These are phyloP conservation scores for Penicillium steckii DNA, from an alignment of 495 filamentous ascomycete genomes.

Conservation along the genomic window DNA sequence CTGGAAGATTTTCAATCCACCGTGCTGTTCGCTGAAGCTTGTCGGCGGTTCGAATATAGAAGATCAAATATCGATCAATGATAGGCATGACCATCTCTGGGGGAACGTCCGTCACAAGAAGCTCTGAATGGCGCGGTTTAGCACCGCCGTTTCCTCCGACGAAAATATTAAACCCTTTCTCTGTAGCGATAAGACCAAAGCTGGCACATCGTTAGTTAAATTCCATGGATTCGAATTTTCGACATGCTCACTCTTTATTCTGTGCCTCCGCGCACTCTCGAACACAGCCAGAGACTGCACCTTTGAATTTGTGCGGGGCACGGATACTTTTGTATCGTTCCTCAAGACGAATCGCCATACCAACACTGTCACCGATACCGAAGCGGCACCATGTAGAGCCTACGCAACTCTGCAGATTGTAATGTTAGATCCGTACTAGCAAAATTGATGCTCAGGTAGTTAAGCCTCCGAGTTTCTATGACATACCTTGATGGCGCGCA, in stretches of 20 bases:
- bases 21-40: conserved; percentile 91
- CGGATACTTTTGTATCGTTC: conserved; percentile 95
- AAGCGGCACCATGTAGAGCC: conserved; percentile 95
- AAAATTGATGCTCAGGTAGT: not conserved
- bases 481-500: conserved; percentile 78
- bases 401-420: conserved; percentile 64
- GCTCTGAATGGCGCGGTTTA: conserved; percentile 78
- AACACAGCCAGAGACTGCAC: conserved; percentile 88
- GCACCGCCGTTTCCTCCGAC: conserved; percentile 93
- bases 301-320: conserved; percentile 91
- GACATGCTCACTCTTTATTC: conserved; percentile 74
- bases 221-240: not conserved
- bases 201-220: conserved; percentile 33
- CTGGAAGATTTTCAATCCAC: conserved; percentile 87
- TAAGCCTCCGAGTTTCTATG: not conserved
- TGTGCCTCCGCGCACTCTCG: conserved; percentile 95
- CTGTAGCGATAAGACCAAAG: conserved; percentile 91
- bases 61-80: conserved; percentile 88
- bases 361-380: conserved; percentile 93
- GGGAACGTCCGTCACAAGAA: conserved; percentile 90
- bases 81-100: conserved; percentile 83
- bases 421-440: not conserved
- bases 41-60: conserved; percentile 96
- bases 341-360: conserved; percentile 89
- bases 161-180: conserved; percentile 95